Percentiles rank a stretch among this genome's conserved stretches.
Evolutionary conservation across 179 eudicot species (phyloP).

Genomic region (Carnegiea gigantea): DNA sequence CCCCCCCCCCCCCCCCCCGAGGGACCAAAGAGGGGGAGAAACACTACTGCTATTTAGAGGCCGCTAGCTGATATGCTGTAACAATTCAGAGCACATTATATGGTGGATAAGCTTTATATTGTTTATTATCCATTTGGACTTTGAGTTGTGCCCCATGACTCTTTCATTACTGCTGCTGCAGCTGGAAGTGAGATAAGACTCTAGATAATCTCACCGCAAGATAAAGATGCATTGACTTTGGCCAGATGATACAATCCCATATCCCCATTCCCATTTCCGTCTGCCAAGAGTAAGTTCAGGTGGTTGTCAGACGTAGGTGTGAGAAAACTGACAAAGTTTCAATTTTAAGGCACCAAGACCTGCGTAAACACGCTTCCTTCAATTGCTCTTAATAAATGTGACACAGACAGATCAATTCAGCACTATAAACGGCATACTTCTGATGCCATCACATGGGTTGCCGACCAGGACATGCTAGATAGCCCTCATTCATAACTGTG

Average conservation of each 20-base stretch:
- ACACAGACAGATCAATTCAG: constrained; percentile 17
- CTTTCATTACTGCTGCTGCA: not conserved
- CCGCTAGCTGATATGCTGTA: not conserved
- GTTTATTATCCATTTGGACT: not conserved
- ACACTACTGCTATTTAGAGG: not conserved
- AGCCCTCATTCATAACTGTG: not conserved
- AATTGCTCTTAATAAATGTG: constrained; percentile 18
- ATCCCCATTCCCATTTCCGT: not conserved
- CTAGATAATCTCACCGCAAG: not conserved
- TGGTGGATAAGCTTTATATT: not conserved
- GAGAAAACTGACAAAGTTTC: not conserved
- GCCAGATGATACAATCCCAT: not conserved
- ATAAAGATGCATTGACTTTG: constrained; percentile 20
- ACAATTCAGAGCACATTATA: no score
- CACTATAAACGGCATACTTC: not conserved
- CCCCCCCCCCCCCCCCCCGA: no score
- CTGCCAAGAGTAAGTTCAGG: not conserved
- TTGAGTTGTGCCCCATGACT: constrained; percentile 1
- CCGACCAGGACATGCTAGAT: constrained; percentile 2
- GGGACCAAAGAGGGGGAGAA: no score
- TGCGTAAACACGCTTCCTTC: not conserved
- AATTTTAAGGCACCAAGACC: constrained; percentile 12
- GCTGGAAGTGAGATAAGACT: not conserved
- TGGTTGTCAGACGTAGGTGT: not conserved
- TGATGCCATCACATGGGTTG: constrained; percentile 27